Conservation (phyloP, 768 basidiomycete genomes). For the Scleroderma bovista region DNA sequence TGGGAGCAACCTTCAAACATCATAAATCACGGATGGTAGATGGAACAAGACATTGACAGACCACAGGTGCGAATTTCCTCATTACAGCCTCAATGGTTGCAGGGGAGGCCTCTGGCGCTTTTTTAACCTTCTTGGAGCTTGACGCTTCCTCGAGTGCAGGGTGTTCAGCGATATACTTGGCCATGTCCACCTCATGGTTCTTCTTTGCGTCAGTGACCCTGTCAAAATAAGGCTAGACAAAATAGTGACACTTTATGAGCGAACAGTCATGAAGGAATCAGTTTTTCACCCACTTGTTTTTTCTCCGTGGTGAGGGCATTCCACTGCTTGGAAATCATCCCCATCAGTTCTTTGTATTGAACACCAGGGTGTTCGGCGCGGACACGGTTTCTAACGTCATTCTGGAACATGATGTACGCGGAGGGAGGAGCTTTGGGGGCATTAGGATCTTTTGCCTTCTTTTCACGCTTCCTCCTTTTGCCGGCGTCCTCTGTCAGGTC, state of each 20-base stretch:
- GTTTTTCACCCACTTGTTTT: slow-evolving; percentile 57
- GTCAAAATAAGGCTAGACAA: slow-evolving; percentile 26
- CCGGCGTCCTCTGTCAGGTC: slow-evolving; percentile 36
- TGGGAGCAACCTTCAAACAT: slow-evolving; percentile 15
- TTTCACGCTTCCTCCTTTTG: slow-evolving; percentile 35
- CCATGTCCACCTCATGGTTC: slow-evolving; percentile 58
- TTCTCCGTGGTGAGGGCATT: slow-evolving; percentile 55
- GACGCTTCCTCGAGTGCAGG: slow-evolving; percentile 44
- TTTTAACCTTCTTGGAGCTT: slow-evolving; percentile 28
- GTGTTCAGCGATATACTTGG: slow-evolving; percentile 55
- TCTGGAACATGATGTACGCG: slow-evolving; percentile 93
- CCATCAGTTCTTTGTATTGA: slow-evolving; percentile 66
- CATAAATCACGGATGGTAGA: slow-evolving; percentile 11
- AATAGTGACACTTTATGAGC: not conserved
- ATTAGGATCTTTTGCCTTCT: slow-evolving; percentile 80
- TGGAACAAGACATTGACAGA: slow-evolving; percentile 11
- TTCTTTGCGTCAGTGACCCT: slow-evolving; percentile 55
- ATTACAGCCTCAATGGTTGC: slow-evolving; percentile 28
- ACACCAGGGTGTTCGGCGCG: slow-evolving; percentile 60
- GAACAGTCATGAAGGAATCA: not conserved
- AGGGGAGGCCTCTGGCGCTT: slow-evolving; percentile 6
- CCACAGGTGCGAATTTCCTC: slow-evolving; percentile 19
- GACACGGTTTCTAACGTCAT: slow-evolving; percentile 74
- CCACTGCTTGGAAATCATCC: slow-evolving; percentile 73
- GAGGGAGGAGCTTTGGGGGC: slow-evolving; percentile 92